Conservation (phyloP, 1,284 basidiomycete genomes). For the Moniliophthora roreri region DNA sequence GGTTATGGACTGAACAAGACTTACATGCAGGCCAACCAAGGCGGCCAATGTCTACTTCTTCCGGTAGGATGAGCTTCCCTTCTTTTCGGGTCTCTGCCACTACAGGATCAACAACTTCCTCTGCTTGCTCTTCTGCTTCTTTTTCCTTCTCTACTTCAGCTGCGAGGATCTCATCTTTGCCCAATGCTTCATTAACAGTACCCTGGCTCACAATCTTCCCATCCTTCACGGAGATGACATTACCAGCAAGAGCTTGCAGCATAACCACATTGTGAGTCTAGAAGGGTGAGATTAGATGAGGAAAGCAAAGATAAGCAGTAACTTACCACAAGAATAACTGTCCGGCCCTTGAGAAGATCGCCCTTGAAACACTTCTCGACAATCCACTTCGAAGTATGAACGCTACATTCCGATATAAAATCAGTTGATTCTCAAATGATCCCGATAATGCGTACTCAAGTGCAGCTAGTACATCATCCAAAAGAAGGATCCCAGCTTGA, state of each 20-base stretch:
- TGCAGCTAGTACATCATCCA: constrained; percentile 63
- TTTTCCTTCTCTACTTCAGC: constrained; percentile 33
- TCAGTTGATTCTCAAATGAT: not conserved
- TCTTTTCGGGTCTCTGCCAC: constrained; percentile 26
- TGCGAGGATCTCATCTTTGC: constrained; percentile 32
- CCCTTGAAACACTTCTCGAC: constrained; percentile 75
- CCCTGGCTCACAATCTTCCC: constrained; percentile 43
- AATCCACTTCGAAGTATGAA: constrained; percentile 74
- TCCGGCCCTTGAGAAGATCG: constrained; percentile 66
- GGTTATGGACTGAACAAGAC: constrained; percentile 13
- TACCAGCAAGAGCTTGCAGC: constrained; percentile 53
- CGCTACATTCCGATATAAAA: constrained; percentile 34
- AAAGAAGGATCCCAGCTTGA: constrained; percentile 56
- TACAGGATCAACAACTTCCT: constrained; percentile 37
- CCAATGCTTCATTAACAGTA: constrained; percentile 34
- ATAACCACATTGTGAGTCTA: constrained; percentile 65
- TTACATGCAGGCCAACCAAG: constrained; percentile 44
- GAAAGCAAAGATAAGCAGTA: not conserved
- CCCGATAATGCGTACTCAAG: constrained; percentile 37
- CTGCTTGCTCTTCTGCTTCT: constrained; percentile 31
- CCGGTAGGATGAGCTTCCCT: constrained; percentile 55
- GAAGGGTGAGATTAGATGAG: not conserved
- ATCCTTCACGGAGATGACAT: constrained; percentile 51
- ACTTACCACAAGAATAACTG: constrained; percentile 69
- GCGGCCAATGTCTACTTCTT: constrained; percentile 63